Percentiles rank a stretch among this genome's conserved stretches.
Evolutionary conservation across 208 protist species (phyloP).

Genomic region (Leishmania martiniquensis): DNA sequence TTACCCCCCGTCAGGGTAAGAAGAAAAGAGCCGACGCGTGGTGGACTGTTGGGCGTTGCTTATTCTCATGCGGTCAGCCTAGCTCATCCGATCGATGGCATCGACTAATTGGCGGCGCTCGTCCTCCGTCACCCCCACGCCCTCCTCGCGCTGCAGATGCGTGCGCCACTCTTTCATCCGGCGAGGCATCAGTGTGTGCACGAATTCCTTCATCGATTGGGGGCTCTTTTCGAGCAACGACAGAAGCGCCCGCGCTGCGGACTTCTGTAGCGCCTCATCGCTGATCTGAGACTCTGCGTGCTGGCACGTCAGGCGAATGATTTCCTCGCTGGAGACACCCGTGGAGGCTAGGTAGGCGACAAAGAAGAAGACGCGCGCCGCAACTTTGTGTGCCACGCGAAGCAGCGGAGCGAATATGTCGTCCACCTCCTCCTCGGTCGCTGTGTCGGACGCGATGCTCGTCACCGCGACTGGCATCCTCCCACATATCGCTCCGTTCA

Average conservation of each 20-base stretch:
- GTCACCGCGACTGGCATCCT: background rate
- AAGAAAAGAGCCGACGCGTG: background rate
- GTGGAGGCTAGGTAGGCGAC: slow-evolving; percentile 50
- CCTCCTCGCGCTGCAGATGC: slow-evolving; percentile 29
- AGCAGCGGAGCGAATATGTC: slow-evolving; percentile 5
- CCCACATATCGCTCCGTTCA: background rate
- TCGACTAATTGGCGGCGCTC: slow-evolving; percentile 25
- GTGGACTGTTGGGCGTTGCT: too few relatives aligned
- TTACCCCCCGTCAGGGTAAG: background rate
- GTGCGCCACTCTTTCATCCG: slow-evolving; percentile 41
- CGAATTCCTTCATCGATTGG: slow-evolving; percentile 24
- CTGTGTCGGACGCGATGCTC: background rate
- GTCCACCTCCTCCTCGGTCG: background rate
- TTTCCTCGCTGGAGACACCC: slow-evolving; percentile 36
- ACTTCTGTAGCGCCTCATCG: slow-evolving; percentile 44
- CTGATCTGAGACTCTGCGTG: slow-evolving; percentile 16
- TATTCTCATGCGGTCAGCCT: too few relatives aligned
- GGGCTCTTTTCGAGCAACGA: slow-evolving; percentile 36
- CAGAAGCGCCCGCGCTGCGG: slow-evolving; percentile 41
- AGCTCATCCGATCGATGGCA: slow-evolving; percentile 1
- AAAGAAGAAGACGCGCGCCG: slow-evolving; percentile 53
- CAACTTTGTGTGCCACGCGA: slow-evolving; percentile 35
- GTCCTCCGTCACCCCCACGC: slow-evolving; percentile 4
- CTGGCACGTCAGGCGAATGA: slow-evolving; percentile 33
- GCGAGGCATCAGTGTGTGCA: slow-evolving; percentile 38